These are phyloP conservation scores for Ottelia alismoides DNA, from an alignment of 106 monocot species.

Conservation along the genomic window DNA sequence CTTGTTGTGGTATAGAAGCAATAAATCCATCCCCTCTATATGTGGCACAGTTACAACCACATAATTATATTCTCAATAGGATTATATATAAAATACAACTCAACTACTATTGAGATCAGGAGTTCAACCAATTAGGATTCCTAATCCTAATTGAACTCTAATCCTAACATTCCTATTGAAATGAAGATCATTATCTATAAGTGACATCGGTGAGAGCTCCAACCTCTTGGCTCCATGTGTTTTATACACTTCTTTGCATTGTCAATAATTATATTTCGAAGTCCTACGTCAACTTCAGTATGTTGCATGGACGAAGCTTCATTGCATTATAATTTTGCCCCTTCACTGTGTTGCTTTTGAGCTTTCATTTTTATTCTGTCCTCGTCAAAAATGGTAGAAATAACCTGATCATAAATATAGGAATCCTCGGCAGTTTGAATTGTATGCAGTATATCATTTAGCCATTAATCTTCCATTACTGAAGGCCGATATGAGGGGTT, in stretches of 20 bases:
- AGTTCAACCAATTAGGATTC: slow-evolving; percentile 59
- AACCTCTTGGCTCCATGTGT: slow-evolving; percentile 66
- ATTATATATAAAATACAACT: slow-evolving; percentile 58
- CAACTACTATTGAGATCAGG: slow-evolving; percentile 70
- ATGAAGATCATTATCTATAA: slow-evolving; percentile 32
- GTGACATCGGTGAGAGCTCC: slow-evolving; percentile 57
- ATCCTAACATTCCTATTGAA: slow-evolving; percentile 72
- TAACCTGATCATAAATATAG: too few relatives aligned
- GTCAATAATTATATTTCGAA: slow-evolving; percentile 49
- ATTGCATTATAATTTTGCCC: slow-evolving; percentile 26
- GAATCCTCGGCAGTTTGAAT: too few relatives aligned
- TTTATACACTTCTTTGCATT: slow-evolving; percentile 62
- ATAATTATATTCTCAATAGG: too few relatives aligned
- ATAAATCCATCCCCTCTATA: too few relatives aligned
- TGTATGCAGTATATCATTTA: too few relatives aligned
- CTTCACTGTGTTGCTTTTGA: slow-evolving; percentile 33
- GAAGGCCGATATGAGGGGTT: too few relatives aligned
- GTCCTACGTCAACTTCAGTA: slow-evolving; percentile 34
- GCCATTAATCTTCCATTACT: too few relatives aligned
- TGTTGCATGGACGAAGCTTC: slow-evolving; percentile 32
- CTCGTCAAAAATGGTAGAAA: too few relatives aligned
- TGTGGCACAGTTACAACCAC: too few relatives aligned
- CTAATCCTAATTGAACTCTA: too few relatives aligned
- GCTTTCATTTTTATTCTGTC: too few relatives aligned
- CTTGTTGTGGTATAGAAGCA: too few relatives aligned